A percentile compares a stretch with the other conserved stretches of the same genome.
Conservation (phyloP, 176 grass and related monocot species). For the Oryza glumipatula region DNA sequence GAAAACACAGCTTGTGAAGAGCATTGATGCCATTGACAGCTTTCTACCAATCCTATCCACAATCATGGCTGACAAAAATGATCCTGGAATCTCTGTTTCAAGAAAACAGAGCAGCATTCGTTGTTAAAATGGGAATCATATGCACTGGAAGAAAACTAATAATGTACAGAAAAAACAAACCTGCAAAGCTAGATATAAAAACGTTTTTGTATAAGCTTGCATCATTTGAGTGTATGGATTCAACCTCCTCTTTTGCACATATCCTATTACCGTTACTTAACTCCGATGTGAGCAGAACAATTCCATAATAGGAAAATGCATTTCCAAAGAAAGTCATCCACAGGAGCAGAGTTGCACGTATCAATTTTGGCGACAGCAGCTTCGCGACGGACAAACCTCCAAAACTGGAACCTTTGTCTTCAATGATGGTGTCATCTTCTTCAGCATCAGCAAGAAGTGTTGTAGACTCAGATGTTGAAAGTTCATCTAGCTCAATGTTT, state of each 20-base stretch:
- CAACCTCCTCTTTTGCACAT: slow-evolving; percentile 62
- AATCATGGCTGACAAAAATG: slow-evolving; percentile 67
- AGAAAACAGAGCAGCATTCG: slow-evolving; percentile 27
- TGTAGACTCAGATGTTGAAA: slow-evolving; percentile 56
- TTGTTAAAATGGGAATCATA: slow-evolving; percentile 7
- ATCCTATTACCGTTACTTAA: slow-evolving; percentile 78
- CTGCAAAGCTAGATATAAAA: slow-evolving; percentile 95
- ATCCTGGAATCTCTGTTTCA: slow-evolving; percentile 87
- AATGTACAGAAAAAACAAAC: slow-evolving; percentile 43
- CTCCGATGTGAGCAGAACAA: slow-evolving; percentile 92
- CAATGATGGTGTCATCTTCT: slow-evolving; percentile 39
- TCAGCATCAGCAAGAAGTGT: slow-evolving; percentile 50
- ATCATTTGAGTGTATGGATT: slow-evolving; percentile 57
- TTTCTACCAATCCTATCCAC: slow-evolving; percentile 89
- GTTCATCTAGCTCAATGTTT: slow-evolving; percentile 76
- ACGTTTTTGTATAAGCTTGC: slow-evolving; percentile 83
- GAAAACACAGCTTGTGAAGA: slow-evolving; percentile 77
- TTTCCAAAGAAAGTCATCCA: slow-evolving; percentile 99
- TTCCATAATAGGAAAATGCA: slow-evolving; percentile 95
- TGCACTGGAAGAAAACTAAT: background rate
- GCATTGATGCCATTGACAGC: slow-evolving; percentile 93
- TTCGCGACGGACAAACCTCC: slow-evolving; percentile 63
- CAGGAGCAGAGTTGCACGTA: slow-evolving; percentile 86
- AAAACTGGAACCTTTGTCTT: slow-evolving; percentile 48
- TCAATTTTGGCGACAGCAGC: slow-evolving; percentile 68